Base-by-base conservation (phyloP, 1,284 basidiomycete genomes). In the Papiliotrema flavescens region DNA sequence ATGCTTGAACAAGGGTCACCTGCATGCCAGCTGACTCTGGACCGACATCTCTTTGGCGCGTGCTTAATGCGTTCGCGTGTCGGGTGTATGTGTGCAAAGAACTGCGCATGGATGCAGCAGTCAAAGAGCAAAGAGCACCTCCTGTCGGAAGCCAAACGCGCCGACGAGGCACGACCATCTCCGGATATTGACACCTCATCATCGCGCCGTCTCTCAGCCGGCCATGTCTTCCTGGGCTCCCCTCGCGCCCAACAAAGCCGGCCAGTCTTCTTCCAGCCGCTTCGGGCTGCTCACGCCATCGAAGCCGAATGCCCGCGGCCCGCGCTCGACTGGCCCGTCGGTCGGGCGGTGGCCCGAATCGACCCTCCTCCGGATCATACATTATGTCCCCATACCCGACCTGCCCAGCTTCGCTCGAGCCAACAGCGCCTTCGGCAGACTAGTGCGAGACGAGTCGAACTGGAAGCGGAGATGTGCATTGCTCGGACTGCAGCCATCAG, bases 321-420 rank as follows among this genome's bases (percentile, higher is more conserved):
- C 60, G 1, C 51, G 51, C 5, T 56, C 63, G 17, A 37, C 61
- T 35, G 78, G 80, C 1, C 68, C 67, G 42, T 80, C 83, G 56
- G 82, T 94, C 51, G 92, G 92, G 9, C 82, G 83, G 28, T 83
- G 94, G 26, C 90, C 92, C 11, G 80, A 83, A 41, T 84, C 87
- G 63, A 77, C 93, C 4, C 86, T 94, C 69, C 76, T 88, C 24
- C 79, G 86, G 49, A 80, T 95, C 53, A 79, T 93, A 57, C 77
- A 80, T 5, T 82, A 84, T 69, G 79, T 91, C 20, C 84, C 90
- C 3, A 76, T 95, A 17, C 84, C 88, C 23, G 90, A 92, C 70
- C 74, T 94, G 19, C 84, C 88, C 1, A 79, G 83, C 2, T 89
- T 93, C 65, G 83, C 87, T 11, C 80, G 84, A 39, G 80, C 79